phyloP scores from a whole-genome alignment of 2,329 filamentous ascomycete genomes.

The Fusarium tricinctum region DNA sequence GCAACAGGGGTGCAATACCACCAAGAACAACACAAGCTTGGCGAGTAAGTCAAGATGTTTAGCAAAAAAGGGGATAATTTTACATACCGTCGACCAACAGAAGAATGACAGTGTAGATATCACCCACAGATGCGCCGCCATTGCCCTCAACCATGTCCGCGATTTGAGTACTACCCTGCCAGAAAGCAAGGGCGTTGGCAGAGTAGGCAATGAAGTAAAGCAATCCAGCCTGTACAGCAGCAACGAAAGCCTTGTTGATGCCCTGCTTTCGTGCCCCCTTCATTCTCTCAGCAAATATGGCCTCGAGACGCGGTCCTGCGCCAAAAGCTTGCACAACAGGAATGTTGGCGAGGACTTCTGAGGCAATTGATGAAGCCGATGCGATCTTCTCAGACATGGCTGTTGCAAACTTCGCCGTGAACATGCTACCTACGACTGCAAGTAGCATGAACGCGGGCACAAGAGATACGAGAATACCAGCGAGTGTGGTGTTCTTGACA shows the following conservation, averaged over 20 bases:
- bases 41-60: slow-evolving; percentile 20
- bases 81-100: slow-evolving; percentile 70
- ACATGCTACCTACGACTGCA: slow-evolving; percentile 68
- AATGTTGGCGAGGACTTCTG: slow-evolving; percentile 72
- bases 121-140: slow-evolving; percentile 57
- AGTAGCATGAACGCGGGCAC: slow-evolving; percentile 74
- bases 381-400: slow-evolving; percentile 67
- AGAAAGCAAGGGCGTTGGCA: slow-evolving; percentile 76
- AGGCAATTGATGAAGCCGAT: slow-evolving; percentile 72
- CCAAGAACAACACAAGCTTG: slow-evolving; percentile 72
- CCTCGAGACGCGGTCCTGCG: slow-evolving; percentile 70
- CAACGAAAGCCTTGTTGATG: slow-evolving; percentile 69
- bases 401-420: slow-evolving; percentile 65
- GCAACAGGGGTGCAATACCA: slow-evolving; percentile 73
- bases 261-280: slow-evolving; percentile 64
- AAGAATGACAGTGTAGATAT: slow-evolving; percentile 75
- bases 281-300: slow-evolving; percentile 69
- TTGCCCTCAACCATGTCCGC: slow-evolving; percentile 56
- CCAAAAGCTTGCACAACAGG: slow-evolving; percentile 74
- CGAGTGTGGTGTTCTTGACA: slow-evolving; percentile 72
- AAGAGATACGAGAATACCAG: slow-evolving; percentile 73
- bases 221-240: slow-evolving; percentile 70
- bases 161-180: slow-evolving; percentile 72
- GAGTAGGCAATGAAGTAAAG: slow-evolving; percentile 78
- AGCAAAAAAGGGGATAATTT: background rate